Conservation (phyloP, 441 rosid species). For the Populus hybrid region DNA sequence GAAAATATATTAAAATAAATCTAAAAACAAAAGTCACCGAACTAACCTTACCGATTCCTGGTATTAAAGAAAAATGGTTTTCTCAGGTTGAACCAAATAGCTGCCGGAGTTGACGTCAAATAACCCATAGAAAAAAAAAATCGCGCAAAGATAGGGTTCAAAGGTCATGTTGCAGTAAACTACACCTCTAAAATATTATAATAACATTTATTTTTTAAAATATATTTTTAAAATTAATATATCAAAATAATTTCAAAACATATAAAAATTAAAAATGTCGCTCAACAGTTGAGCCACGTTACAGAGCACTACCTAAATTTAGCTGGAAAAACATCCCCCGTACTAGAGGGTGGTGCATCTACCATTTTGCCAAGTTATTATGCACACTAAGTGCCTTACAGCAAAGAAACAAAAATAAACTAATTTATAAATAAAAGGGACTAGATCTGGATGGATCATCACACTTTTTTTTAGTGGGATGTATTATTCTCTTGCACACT, state of each 20-base stretch:
- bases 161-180: not conserved
- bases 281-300: too few relatives aligned
- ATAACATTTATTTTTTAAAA: too few relatives aligned
- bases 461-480: conserved; percentile 37
- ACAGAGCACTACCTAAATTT: not conserved
- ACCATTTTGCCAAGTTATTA: conserved; percentile 19
- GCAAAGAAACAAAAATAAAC: conserved; percentile 34
- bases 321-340: conserved; percentile 24
- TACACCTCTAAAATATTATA: not conserved
- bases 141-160: conserved; percentile 6
- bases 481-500: conserved; percentile 62
- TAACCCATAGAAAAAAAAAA: too few relatives aligned
- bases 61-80: conserved; percentile 5
- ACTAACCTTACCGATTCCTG: not conserved
- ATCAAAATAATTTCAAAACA: too few relatives aligned
- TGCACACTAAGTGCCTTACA: conserved; percentile 43
- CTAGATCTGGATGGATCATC: conserved; percentile 34
- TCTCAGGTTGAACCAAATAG: conserved; percentile 8
- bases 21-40: too few relatives aligned
- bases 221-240: too few relatives aligned
- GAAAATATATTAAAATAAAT: not conserved
- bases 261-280: too few relatives aligned
- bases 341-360: conserved; percentile 6
- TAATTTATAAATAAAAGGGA: conserved; percentile 8
- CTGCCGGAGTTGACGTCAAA: conserved; percentile 14